Evolutionary conservation across 345 rosid species (phyloP), one percentile per base, ranked within the genome.

Genomic region (Citrus cavaleriei): DNA sequence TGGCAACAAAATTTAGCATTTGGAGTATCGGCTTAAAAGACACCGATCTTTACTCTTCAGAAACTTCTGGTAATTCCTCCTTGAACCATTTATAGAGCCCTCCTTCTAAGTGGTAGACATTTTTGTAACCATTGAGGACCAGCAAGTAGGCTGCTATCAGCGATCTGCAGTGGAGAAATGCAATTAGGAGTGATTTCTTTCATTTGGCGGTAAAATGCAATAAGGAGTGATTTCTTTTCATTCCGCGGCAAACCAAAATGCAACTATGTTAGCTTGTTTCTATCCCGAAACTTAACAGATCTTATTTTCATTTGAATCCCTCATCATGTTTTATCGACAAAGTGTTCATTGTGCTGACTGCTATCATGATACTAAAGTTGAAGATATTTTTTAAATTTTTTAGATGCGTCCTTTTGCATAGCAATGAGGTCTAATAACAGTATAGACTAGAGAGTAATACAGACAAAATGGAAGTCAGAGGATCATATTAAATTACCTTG

Each of bases 61-160:
- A 77, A 85, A 67, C 89, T 58, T 86, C 55, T 27, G 99, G 98
- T 80, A 92, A 86, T 64, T 86, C 97, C 85, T 93, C 96, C 77
- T 93, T 95, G 87, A 89, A 84, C 98, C 99, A 92, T 72, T 84
- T 46, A 81, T 90, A 87, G 64, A 95, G 87, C 4, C 99, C 99
- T 24, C 99, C 99, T 91, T 93, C 98, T 77, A 95, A 88, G 87
- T 93, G 95, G 83, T 83, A 95, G 27, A 95, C 97, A 46, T 95
- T 93, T 54, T 80, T 87, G 78, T 86, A 95, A 59, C 97, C 99
- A 78, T 93, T 92, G 25, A 96, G 91, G 76, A 96, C 98, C 42
- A 96, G 88, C 77, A 93, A 62, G 84, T 93, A 96, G 58, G 99
- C 99, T 76, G 99, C 99, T 84, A 96, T 96, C 70, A 96, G 89